Evolutionary conservation across 2,329 filamentous ascomycete genomes (phyloP).

Genomic region (Arachnomyces sp.): DNA sequence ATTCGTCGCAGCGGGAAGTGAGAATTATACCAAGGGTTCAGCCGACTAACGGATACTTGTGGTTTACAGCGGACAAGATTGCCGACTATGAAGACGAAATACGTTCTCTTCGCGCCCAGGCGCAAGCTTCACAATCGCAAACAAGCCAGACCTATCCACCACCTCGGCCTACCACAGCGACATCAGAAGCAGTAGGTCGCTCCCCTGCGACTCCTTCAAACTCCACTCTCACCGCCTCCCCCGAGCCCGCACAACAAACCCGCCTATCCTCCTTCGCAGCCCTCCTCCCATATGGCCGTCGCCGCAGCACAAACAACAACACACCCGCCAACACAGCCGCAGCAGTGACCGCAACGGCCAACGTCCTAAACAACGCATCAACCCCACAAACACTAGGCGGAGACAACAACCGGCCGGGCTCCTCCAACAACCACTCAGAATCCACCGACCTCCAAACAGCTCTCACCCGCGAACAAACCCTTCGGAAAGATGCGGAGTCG

Average conservation of each 20-base stretch:
- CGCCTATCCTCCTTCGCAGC: constrained; percentile 33
- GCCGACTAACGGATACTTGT: constrained; percentile 3
- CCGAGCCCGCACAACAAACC: constrained; percentile 19
- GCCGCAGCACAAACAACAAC: constrained; percentile 25
- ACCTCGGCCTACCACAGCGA: constrained; percentile 15
- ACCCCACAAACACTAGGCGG: constrained; percentile 10
- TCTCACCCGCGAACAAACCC: constrained; percentile 47
- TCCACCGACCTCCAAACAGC: constrained; percentile 44
- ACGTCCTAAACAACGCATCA: constrained; percentile 13
- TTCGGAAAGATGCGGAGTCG: constrained; percentile 52
- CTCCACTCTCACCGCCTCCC: constrained; percentile 22
- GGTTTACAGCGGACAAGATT: constrained; percentile 46
- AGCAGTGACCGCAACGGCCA: constrained; percentile 15
- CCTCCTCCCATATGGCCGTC: constrained; percentile 31
- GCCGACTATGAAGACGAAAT: constrained; percentile 59
- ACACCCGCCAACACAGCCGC: constrained; percentile 19
- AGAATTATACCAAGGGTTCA: neutral
- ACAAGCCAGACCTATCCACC: no score
- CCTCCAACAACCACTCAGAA: constrained; percentile 16
- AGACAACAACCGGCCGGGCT: constrained; percentile 8
- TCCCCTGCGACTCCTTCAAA: constrained; percentile 32
- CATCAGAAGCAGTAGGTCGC: constrained; percentile 23
- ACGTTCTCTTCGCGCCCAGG: constrained; percentile 38
- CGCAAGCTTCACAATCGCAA: constrained; percentile 19
- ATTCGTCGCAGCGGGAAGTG: no score